Conservation (phyloP, 2,329 filamentous ascomycete species). For the Monosporascus sp. region DNA sequence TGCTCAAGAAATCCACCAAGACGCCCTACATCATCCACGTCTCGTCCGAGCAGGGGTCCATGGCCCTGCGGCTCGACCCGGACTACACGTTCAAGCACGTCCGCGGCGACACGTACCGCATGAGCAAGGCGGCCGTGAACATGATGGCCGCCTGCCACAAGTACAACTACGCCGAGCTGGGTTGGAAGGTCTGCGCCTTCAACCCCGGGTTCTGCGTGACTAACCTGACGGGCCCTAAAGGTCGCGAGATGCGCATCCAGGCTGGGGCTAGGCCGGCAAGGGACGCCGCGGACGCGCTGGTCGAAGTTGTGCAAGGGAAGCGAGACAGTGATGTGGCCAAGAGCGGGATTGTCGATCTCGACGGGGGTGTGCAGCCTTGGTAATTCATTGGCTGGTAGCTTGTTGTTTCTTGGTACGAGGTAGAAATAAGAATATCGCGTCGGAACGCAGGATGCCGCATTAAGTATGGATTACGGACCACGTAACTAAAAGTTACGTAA, state of each 20-base stretch:
- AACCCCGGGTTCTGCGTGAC: slow-evolving; percentile 30
- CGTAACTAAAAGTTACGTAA: too few species aligned
- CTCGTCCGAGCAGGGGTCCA: slow-evolving; percentile 28
- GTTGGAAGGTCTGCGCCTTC: slow-evolving; percentile 27
- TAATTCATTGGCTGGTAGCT: too few species aligned
- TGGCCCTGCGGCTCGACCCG: slow-evolving; percentile 20
- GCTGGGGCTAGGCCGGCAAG: slow-evolving; percentile 21
- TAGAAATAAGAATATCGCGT: too few species aligned
- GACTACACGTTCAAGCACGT: slow-evolving; percentile 7
- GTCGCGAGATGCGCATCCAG: slow-evolving; percentile 18
- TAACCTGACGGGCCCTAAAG: slow-evolving; percentile 24
- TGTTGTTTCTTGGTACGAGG: too few species aligned
- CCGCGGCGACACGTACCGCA: slow-evolving; percentile 25
- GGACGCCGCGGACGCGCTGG: slow-evolving; percentile 21
- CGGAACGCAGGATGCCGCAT: too few species aligned
- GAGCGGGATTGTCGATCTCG: slow-evolving; percentile 13
- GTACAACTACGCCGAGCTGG: slow-evolving; percentile 21
- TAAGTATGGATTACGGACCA: too few species aligned
- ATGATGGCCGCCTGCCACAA: slow-evolving; percentile 28
- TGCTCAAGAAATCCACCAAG: slow-evolving; percentile 23
- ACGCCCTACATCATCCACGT: slow-evolving; percentile 28
- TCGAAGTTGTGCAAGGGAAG: slow-evolving; percentile 21
- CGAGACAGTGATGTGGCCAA: slow-evolving; percentile 22
- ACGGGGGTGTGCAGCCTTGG: too few species aligned
- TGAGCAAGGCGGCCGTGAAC: slow-evolving; percentile 33